Base-by-base conservation (phyloP, 768 basidiomycete genomes). In the Hortiboletus campestris region DNA sequence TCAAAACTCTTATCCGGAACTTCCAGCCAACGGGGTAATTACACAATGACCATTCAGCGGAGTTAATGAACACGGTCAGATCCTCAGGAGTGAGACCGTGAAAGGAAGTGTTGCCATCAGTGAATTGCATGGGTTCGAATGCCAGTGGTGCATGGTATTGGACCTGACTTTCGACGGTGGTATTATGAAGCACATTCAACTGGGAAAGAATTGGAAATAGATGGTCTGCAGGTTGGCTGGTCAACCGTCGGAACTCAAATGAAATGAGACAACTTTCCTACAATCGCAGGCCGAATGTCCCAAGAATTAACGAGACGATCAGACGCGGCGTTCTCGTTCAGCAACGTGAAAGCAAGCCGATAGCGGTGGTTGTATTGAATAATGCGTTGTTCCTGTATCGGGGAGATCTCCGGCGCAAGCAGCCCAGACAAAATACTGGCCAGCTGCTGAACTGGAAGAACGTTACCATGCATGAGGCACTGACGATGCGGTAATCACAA, bases 31-130 rank as follows among this genome's bases (percentile, higher is more conserved):
- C 78, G 63, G 63, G 38, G 53, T 51, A 61, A 29, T 67, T 62
- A 94, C 95, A 94, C 46, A 99, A 67, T 13, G 88, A 89, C 97
- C 97, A 99, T 66, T 94, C 88, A 5, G 94, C 97, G 7, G 93
- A 93, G 65, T 99, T 99, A 40, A 99, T 79, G 66, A 99, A 99
- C 0, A 95, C 86, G 14, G 89, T 94, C 55, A 97, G 78, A 64
- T 96, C 86, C 61, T 94, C 94, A 48, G 84, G 83, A 2, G 82
- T 83, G 38, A 98, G 71, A 0, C 83, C 82, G 68, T 84, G 84
- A 10, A 69, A 65, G 8, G 67, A 72, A 28, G 74, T 65, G 9
- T 76, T 72, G 16, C 68, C 63, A 36, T 64, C 55, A 47, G 59
- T 51, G 4, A 80, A 43, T 6, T 67, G 56, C 8, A 62, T 67